phyloP scores from a whole-genome alignment of 1,284 basidiomycete species.

The Afroboletus lepidellus region DNA sequence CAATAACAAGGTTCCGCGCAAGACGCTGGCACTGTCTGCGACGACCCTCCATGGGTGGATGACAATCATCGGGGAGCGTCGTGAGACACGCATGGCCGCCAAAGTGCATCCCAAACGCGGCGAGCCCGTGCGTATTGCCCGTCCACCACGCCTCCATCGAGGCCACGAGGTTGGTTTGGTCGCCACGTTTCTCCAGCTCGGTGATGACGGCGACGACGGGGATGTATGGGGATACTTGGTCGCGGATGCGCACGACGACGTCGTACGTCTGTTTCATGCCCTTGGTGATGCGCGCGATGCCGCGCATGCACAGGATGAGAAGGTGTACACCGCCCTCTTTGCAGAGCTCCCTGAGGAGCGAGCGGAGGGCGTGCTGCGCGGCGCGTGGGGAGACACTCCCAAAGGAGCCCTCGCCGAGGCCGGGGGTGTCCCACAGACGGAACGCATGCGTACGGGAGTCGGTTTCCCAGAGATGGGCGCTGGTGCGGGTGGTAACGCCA shows the following conservation, averaged over 20 bases:
- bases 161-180: constrained; percentile 3
- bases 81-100: constrained; percentile 25
- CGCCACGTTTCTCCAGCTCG: constrained; percentile 27
- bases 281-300: constrained; percentile 17
- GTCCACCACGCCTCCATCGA: constrained; percentile 30
- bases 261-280: constrained; percentile 27
- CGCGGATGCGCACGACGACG: constrained; percentile 17
- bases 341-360: constrained; percentile 25
- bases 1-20: constrained; percentile 22
- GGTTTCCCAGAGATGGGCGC: constrained; percentile 19
- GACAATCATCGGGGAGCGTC: constrained; percentile 21
- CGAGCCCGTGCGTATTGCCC: constrained; percentile 3
- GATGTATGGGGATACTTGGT: constrained; percentile 21
- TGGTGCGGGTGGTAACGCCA: constrained; percentile 23
- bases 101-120: constrained; percentile 17
- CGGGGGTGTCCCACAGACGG: constrained; percentile 32
- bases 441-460: constrained; percentile 18
- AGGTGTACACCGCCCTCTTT: constrained; percentile 31
- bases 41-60: constrained; percentile 22
- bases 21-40: constrained; percentile 17
- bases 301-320: constrained; percentile 31
- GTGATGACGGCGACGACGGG: constrained; percentile 30
- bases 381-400: constrained; percentile 23
- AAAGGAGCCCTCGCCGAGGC: constrained; percentile 26
- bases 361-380: constrained; percentile 21